phyloP scores from a whole-genome alignment of 192 early-diverging fungal species.

The Gonapodya prolifera region DNA sequence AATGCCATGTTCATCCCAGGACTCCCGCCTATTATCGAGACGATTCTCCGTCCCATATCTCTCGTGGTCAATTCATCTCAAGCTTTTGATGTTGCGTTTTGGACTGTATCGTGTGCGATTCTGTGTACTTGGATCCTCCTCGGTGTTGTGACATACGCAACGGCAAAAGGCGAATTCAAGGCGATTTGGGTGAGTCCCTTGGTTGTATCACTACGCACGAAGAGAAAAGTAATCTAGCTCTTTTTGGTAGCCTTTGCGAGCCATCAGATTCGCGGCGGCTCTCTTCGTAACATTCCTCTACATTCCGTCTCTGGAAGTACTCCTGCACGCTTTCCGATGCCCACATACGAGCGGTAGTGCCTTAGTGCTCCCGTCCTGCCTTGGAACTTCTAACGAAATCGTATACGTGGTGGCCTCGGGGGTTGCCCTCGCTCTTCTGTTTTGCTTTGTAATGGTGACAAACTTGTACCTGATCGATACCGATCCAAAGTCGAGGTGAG shows the following conservation, averaged over 20 bases:
- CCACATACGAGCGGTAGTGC: too few relatives aligned
- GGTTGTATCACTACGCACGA: too few relatives aligned
- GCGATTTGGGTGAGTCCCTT: neutral
- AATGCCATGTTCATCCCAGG: neutral
- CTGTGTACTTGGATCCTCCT: neutral
- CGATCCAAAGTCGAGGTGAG: neutral
- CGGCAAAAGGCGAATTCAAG: neutral
- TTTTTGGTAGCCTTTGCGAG: neutral
- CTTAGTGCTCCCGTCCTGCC: too few relatives aligned
- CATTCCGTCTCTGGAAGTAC: neutral
- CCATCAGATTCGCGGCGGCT: neutral
- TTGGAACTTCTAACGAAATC: too few relatives aligned
- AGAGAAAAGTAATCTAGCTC: too few relatives aligned
- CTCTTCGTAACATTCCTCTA: neutral
- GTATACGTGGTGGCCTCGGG: too few relatives aligned
- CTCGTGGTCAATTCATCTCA: neutral
- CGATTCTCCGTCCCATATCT: neutral
- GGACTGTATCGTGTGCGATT: neutral
- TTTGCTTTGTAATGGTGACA: too few relatives aligned
- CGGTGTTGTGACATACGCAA: neutral
- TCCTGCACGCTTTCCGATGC: neutral
- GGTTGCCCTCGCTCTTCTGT: neutral
- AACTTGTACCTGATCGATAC: neutral
- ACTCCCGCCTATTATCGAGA: neutral
- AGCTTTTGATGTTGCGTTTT: neutral